Evolutionary conservation across 208 protist species (phyloP), one percentile per base, ranked within the genome.

Genomic region (Leishmania aethiopica): DNA sequence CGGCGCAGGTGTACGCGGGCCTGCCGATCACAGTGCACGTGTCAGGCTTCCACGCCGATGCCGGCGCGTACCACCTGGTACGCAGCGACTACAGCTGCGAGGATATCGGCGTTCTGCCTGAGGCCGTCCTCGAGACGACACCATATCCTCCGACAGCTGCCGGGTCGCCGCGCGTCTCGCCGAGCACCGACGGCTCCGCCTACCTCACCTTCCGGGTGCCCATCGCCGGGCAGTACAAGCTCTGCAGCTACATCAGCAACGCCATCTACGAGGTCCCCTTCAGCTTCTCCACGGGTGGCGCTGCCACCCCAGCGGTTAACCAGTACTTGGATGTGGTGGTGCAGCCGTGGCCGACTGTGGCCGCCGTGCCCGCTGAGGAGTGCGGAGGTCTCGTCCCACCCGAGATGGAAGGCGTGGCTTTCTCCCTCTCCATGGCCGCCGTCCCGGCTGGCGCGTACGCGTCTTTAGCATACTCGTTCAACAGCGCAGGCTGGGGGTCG

Each of bases 221-320:
- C 53, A 77, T 60, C 15, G 81, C 88, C 13, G 89, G 91, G 25
- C 35, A 17, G 35, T 95, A 93, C 81, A 92, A 87, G 76, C 86
- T 95, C 57, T 95, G 90, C 77, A 84, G 82, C 59, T 75, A 84
- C 19, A 59, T 93, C 28, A 80, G 77, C 76, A 76, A 76, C 40
- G 81, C 82, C 19, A 75, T 88, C 32, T 93, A 95, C 85, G 79
- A 75, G 47, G 89, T 95, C 4, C 86, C 88, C 40, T 88, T 88
- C 59, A 47, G 69, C 72, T 79, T 76, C 28, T 75, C 86, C 32
- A 66, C 62, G 0, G 83, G 85, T 32, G 76, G 47, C 35, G 71
- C 80, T 22, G 40, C 64, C 57, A 57, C 81, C 66, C 57, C 73
- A 19, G 77, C 85, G 32, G 35, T 37, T 7, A 60, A 60, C 42